Evolutionary conservation across 2,329 filamentous ascomycete genomes (phyloP), one percentile per base, ranked within the genome.

Genomic region (Ophiocordyceps camponoti-floridani): DNA sequence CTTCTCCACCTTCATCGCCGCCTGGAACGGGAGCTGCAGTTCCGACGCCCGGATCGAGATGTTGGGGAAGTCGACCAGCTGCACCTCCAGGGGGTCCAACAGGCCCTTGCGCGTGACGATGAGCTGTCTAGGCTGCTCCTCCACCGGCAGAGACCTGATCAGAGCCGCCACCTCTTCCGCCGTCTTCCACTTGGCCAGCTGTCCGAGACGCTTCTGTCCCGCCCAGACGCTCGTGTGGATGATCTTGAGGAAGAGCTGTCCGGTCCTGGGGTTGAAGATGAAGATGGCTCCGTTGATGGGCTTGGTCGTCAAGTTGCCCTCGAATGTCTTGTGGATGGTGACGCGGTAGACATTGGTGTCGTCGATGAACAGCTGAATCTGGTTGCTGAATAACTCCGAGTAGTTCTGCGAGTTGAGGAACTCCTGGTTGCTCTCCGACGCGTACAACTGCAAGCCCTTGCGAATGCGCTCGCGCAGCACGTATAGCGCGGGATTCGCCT

Each of bases 351-450:
- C 93, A 56, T 98, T 98, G 48, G 91, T 98, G 59, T 98, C 91
- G 55, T 98, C 91, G 51, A 98, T 96, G 68, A 98, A 98, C 42
- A 98, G 73, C 67, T 98, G 91, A 28, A 93, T 94, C 67, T 96
- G 89, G 63, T 95, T 94, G 70, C 89, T 98, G 72, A 98, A 98
- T 33, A 98, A 72, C 60, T 98, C 91, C 0, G 91, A 95, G 68
- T 98, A 98, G 61, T 98, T 98, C 65, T 98, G 91, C 1, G 89
- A 96, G 68, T 98, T 98, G 52, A 98, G 66, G 71, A 98, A 98
- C 65, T 98, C 93, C 58, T 98, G 91, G 65, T 94, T 96, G 67
- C 86, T 95, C 67, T 98, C 93, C 0, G 89, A 96, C 3, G 91
- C 91, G 57, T 98, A 98, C 13, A 98, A 72, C 66, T 98, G 91